Conservation (phyloP, 176 grass and related monocot genomes). For the Phoenix roebelenii region DNA sequence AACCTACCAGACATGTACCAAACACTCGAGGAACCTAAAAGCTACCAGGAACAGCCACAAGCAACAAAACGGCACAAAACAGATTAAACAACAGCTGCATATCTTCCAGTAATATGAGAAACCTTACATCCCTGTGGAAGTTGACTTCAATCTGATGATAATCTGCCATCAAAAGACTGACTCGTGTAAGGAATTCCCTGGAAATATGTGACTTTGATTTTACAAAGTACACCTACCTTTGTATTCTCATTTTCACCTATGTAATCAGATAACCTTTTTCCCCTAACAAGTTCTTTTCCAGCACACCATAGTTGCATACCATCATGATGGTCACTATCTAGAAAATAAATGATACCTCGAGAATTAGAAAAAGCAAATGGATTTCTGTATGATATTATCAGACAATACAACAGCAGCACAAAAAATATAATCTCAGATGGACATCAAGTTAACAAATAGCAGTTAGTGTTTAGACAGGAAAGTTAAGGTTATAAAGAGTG, state of each 20-base stretch:
- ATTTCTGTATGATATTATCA: no score
- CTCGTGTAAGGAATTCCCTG: not conserved
- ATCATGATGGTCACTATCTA: constrained; percentile 1
- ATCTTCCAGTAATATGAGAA: not conserved
- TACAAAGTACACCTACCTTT: constrained; percentile 27
- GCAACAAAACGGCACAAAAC: not conserved
- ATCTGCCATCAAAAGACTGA: constrained; percentile 6
- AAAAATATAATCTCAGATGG: no score
- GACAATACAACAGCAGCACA: no score
- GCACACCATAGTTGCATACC: constrained; percentile 41
- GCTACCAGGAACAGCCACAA: not conserved
- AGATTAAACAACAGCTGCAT: not conserved
- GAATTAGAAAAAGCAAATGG: not conserved
- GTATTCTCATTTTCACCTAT: constrained; percentile 64
- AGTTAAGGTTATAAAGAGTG: no score
- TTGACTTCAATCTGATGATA: constrained; percentile 16
- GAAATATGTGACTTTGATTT: constrained; percentile 4
- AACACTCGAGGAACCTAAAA: no score
- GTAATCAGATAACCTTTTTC: constrained; percentile 43
- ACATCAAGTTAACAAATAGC: no score
- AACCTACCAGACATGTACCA: no score
- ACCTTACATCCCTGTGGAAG: not conserved
- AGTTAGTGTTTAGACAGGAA: no score
- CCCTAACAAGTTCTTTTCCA: constrained; percentile 46
- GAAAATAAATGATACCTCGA: not conserved